phyloP scores from a whole-genome alignment of 352 stramenopile genomes.

The Blastocystis sp. region DNA sequence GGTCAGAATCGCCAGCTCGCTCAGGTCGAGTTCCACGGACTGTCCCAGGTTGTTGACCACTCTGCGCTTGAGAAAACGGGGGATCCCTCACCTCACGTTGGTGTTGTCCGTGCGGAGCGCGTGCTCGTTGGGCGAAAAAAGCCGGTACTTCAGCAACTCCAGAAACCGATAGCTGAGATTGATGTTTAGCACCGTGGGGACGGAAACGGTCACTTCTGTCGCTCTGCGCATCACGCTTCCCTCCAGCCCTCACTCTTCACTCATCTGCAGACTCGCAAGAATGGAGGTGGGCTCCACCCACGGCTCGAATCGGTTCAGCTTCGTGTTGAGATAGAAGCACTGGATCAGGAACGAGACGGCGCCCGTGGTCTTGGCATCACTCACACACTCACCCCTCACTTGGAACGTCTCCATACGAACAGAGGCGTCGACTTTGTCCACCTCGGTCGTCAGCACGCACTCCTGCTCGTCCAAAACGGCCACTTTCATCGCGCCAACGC shows the following conservation, averaged over 20 bases:
- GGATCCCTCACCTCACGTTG: conserved; percentile 1
- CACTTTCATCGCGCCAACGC: not conserved
- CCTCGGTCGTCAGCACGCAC: not conserved
- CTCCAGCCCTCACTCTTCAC: not conserved
- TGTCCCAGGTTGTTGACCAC: conserved; percentile 39
- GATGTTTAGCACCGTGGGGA: not conserved
- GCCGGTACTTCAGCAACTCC: not conserved
- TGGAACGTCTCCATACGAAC: not conserved
- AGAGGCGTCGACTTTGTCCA: not conserved
- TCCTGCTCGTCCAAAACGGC: not conserved
- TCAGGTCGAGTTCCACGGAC: not conserved
- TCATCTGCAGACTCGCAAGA: not conserved
- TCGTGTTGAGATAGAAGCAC: not conserved
- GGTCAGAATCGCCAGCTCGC: not conserved
- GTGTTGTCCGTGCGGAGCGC: not conserved
- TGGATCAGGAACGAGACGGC: not conserved
- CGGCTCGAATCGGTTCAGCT: not conserved
- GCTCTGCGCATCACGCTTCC: not conserved
- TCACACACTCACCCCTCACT: not conserved
- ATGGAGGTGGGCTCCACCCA: conserved; percentile 31
- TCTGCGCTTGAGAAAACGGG: not conserved
- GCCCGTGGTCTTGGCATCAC: conserved; percentile 5
- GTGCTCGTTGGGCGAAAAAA: not conserved
- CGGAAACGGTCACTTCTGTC: not conserved
- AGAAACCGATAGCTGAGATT: conserved; percentile 53